A percentile compares a stretch with the other conserved stretches of the same genome.
phyloP scores from a whole-genome alignment of 257 asterid genomes.

The Gardenia jasminoides region DNA sequence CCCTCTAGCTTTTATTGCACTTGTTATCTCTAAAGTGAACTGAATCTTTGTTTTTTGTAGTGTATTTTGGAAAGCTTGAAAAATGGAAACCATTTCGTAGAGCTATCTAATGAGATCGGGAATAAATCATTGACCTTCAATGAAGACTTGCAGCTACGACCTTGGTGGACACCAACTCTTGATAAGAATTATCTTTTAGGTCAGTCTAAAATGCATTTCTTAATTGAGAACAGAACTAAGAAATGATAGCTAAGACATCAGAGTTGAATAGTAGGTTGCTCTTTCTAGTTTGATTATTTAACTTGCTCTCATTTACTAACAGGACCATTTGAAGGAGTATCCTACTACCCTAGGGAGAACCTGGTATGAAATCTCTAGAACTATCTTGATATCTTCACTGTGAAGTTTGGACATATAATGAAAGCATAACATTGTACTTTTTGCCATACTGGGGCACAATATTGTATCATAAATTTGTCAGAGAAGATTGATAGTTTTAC shows the following conservation, averaged over 20 bases:
- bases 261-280: not conserved
- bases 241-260: not conserved
- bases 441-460: not conserved
- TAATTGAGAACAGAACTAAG: not conserved
- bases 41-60: slow-evolving; percentile 28
- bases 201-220: slow-evolving; percentile 31
- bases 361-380: slow-evolving; percentile 47
- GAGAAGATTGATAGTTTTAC: not conserved
- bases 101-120: slow-evolving; percentile 72
- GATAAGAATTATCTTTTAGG: slow-evolving; percentile 90
- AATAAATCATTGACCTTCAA: slow-evolving; percentile 76
- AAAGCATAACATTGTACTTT: not conserved
- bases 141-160: slow-evolving; percentile 80
- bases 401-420: slow-evolving; percentile 1
- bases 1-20: not conserved
- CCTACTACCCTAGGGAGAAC: slow-evolving; percentile 61
- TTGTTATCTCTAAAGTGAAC: not conserved
- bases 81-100: slow-evolving; percentile 64
- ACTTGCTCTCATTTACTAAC: slow-evolving; percentile 31
- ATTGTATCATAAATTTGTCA: not conserved
- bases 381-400: slow-evolving; percentile 15
- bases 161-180: slow-evolving; percentile 98
- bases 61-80: slow-evolving; percentile 56
- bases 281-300: not conserved
- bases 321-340: slow-evolving; percentile 86